Base-by-base conservation (phyloP, 768 basidiomycete species). In the Pulveroboletus ravenelii region DNA sequence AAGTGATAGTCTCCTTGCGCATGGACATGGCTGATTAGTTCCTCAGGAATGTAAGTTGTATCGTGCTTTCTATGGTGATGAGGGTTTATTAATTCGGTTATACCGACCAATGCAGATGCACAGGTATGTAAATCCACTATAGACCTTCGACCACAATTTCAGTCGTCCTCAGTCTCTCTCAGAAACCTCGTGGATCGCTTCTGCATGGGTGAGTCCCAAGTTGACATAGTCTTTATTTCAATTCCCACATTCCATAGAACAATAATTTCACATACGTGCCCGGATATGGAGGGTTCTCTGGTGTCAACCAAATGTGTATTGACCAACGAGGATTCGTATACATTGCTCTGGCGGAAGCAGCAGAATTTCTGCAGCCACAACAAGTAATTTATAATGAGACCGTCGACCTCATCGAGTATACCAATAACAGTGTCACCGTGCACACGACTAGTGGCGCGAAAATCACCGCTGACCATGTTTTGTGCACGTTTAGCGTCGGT, bases 401-500 rank as follows among this genome's bases (percentile, higher is more conserved):
- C 3, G 78, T 87, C 41, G 66, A 64, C 32, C 62, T 56, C 6
- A 74, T 87, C 51, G 60, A 68, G 10, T 76, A 83, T 55, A 73
- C 72, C 6, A 53, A 58, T 17, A 50, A 69, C 17, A 69, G 75
- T 3, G 81, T 81, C 14, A 67, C 62, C 1, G 76, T 87, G 30
- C 70, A 70, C 14, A 68, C 83, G 27, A 54, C 64, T 1, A 66
- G 74, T 49, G 81, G 80, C 1, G 52, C 64, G 29, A 66, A 36
- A 2, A 58, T 85, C 23, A 68, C 63, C 12, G 82, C 75, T 13
- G 77, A 84, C 45, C 80, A 83, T 60, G 82, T 78, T 3, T 60
- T 87, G 27, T 79, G 78, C 53, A 87, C 85, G 0, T 87, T 87
- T 67, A 85, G 84, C 53, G 62, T 84, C 2, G 85, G 85, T 0